Conservation (phyloP, 2,329 filamentous ascomycete species). For the Boeremia lycopersici region DNA sequence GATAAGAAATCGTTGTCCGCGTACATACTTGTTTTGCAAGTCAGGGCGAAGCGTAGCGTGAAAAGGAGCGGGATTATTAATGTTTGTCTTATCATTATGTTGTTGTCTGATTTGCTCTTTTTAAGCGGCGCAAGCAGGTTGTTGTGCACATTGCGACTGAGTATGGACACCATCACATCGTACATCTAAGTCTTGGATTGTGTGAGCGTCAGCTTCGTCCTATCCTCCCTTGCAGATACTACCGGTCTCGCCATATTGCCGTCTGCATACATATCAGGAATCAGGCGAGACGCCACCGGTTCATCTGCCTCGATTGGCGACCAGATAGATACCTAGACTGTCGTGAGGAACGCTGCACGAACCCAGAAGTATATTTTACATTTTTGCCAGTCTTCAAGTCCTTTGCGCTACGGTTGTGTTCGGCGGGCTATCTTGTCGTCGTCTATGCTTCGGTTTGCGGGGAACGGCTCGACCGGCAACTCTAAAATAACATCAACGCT, state of each 20-base stretch:
- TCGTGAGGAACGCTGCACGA: not conserved
- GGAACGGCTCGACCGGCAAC: conserved; percentile 11
- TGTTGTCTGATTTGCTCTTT: too few relatives aligned
- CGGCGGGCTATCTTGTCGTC: conserved; percentile 5
- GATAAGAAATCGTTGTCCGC: not conserved
- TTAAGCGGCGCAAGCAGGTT: too few relatives aligned
- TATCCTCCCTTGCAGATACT: too few relatives aligned
- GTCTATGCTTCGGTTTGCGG: conserved; percentile 2
- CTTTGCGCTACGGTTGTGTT: not conserved
- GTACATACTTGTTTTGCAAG: not conserved
- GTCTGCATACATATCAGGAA: not conserved
- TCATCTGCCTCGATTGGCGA: not conserved
- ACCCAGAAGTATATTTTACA: not conserved
- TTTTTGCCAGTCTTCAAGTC: not conserved
- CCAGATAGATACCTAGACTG: too few relatives aligned
- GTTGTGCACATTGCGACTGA: too few relatives aligned
- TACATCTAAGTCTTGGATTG: too few relatives aligned
- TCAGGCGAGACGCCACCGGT: not conserved
- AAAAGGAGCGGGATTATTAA: too few relatives aligned
- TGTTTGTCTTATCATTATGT: too few relatives aligned
- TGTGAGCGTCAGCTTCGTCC: too few relatives aligned
- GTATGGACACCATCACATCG: too few relatives aligned
- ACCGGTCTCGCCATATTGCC: too few relatives aligned
- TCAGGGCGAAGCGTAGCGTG: too few relatives aligned
- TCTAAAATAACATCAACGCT: conserved; percentile 14